These are phyloP conservation scores for Sparassis latifolia DNA, from an alignment of 1,284 basidiomycete species.

Conservation along the genomic window DNA sequence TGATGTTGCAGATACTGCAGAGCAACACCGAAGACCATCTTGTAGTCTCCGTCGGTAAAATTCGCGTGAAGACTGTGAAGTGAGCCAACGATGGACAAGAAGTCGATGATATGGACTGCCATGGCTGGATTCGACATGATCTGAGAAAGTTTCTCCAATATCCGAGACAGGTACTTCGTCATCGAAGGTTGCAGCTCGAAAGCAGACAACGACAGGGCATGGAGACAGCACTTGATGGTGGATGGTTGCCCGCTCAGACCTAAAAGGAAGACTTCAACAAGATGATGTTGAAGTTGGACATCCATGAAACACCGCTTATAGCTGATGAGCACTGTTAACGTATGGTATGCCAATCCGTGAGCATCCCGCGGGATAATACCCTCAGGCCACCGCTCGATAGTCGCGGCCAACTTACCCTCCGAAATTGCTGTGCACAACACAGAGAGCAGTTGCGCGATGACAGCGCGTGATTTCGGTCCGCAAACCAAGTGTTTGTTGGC, in stretches of 20 bases:
- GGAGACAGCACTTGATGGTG: slow-evolving; percentile 88
- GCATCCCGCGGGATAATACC: slow-evolving; percentile 77
- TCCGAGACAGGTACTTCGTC: slow-evolving; percentile 74
- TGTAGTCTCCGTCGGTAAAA: slow-evolving; percentile 90
- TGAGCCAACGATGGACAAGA: slow-evolving; percentile 86
- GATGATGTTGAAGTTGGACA: slow-evolving; percentile 51
- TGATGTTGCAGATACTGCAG: slow-evolving; percentile 93
- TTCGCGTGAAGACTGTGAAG: slow-evolving; percentile 80
- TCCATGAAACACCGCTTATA: slow-evolving; percentile 80
- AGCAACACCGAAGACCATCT: slow-evolving; percentile 92
- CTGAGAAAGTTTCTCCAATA: slow-evolving; percentile 85
- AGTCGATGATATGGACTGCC: slow-evolving; percentile 93
- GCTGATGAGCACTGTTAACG: slow-evolving; percentile 83
- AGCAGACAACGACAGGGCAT: slow-evolving; percentile 84
- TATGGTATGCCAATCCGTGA: slow-evolving; percentile 84
- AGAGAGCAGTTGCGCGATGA: slow-evolving; percentile 62
- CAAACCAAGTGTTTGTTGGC: slow-evolving; percentile 97
- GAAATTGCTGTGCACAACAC: slow-evolving; percentile 69
- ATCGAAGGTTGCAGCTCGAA: slow-evolving; percentile 87
- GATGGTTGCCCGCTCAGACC: slow-evolving; percentile 77
- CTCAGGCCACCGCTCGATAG: slow-evolving; percentile 57
- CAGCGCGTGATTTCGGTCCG: slow-evolving; percentile 70
- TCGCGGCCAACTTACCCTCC: slow-evolving; percentile 50
- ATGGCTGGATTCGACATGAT: slow-evolving; percentile 94
- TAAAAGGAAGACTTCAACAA: slow-evolving; percentile 80